Evolutionary conservation across 2,329 filamentous ascomycete species (phyloP).

Genomic region (Aspergillus sp.): DNA sequence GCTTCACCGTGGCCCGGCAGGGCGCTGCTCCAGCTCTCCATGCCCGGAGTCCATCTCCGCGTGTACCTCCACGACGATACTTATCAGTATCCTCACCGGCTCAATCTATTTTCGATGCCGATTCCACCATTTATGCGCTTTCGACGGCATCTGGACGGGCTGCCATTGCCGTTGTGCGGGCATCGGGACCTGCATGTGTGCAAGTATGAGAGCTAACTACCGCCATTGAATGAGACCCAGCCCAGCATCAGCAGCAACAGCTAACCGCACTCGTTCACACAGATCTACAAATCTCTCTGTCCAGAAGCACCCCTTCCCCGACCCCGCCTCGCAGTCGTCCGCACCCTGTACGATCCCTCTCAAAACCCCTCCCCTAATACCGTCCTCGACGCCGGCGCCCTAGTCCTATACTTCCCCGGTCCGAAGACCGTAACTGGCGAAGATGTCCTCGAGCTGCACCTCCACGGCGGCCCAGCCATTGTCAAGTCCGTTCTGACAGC

Average conservation of each 20-base stretch:
- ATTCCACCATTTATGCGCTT: slow-evolving; percentile 81
- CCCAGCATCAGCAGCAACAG: not conserved
- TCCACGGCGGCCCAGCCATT: slow-evolving; percentile 90
- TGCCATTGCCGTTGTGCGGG: slow-evolving; percentile 85
- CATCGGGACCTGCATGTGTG: slow-evolving; percentile 77
- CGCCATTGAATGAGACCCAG: too few species aligned
- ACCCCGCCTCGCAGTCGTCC: slow-evolving; percentile 68
- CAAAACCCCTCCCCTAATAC: slow-evolving; percentile 40
- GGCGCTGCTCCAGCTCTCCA: slow-evolving; percentile 16
- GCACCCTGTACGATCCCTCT: slow-evolving; percentile 68
- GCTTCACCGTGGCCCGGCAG: slow-evolving; percentile 10
- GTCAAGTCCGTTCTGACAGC: slow-evolving; percentile 82
- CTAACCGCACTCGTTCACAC: slow-evolving; percentile 13
- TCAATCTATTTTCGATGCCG: slow-evolving; percentile 28
- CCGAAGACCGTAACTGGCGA: slow-evolving; percentile 89
- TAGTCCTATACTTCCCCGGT: slow-evolving; percentile 79
- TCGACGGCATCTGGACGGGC: slow-evolving; percentile 84
- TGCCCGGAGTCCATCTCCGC: slow-evolving; percentile 12
- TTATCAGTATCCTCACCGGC: slow-evolving; percentile 27
- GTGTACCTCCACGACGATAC: slow-evolving; percentile 15
- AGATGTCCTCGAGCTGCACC: slow-evolving; percentile 86
- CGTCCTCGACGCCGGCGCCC: slow-evolving; percentile 72
- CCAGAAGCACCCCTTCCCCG: slow-evolving; percentile 57
- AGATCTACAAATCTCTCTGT: slow-evolving; percentile 68
- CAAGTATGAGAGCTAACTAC: slow-evolving; percentile 36